Base-by-base conservation (phyloP, 140 eudicot species). In the Cichorium intybus region DNA sequence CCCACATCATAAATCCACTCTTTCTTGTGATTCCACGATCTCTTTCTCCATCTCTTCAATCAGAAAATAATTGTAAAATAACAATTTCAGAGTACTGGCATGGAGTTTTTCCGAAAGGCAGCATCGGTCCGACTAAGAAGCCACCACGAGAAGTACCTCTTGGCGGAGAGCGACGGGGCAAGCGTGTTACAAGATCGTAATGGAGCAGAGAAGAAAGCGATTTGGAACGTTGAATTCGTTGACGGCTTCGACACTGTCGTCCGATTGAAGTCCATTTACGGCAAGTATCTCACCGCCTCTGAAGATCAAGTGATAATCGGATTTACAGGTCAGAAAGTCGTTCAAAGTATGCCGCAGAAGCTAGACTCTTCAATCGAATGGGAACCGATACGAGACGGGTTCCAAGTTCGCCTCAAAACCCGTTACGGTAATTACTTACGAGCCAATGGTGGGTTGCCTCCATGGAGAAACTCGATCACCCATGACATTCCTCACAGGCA, bases 381-480 rank as follows among this genome's bases (percentile, higher is more conserved):
- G 95, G 91, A 87, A 71, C 95, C 95, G 27, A 58, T 84, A 10
- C 69, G 82, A 6, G 88, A 84, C 3, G 95, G 95, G 26, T 55
- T 76, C 47, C 83, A 79, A 24, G 80, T 82, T 17, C 76, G 64
- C 50, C 72, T 88, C 7, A 82, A 82, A 58, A 72, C 84, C 4
- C 79, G 90, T 24, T 80, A 80, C 24, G 96, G 96, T 1, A 88
- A 83, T 8, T 88, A 29, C 57, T 24, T 88, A 29, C 78, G 86
- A 3, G 96, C 90, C 2, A 88, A 88, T 27, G 80, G 81, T 2
- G 86, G 90, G 12, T 57, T 85, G 46, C 94, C 96, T 11, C 87
- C 95, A 3, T 85, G 87, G 85, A 62, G 96, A 14, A 82, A 80
- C 64, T 85, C 96, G 11, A n/a, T 88, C 3, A 85, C 95, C 0